phyloP scores from a whole-genome alignment of 2,329 filamentous ascomycete genomes.

The Fusarium buxicola region DNA sequence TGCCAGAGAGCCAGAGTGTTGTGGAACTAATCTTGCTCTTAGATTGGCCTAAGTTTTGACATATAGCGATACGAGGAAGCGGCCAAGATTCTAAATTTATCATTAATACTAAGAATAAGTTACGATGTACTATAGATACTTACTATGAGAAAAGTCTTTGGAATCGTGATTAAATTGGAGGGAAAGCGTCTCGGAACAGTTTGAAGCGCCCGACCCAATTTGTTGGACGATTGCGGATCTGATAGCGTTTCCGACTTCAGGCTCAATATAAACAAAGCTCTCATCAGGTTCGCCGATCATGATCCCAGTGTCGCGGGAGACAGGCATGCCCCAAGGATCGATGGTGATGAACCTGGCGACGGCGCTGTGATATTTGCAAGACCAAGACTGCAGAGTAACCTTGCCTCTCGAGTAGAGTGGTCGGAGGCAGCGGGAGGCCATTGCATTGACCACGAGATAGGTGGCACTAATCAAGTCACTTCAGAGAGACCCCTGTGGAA shows the following conservation, averaged over 20 bases:
- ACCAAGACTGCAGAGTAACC: neutral
- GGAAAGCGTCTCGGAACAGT: slow-evolving; percentile 13
- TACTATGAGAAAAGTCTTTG: slow-evolving; percentile 1
- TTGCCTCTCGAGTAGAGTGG: too few relatives aligned
- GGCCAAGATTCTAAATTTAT: slow-evolving; percentile 36
- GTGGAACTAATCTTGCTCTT: slow-evolving; percentile 19
- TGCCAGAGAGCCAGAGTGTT: slow-evolving; percentile 39
- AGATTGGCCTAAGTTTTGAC: slow-evolving; percentile 16
- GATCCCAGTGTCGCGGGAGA: slow-evolving; percentile 22
- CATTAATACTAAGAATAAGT: neutral
- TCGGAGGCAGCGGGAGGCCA: too few relatives aligned
- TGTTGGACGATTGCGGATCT: slow-evolving; percentile 14
- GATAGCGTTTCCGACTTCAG: slow-evolving; percentile 29
- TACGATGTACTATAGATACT: slow-evolving; percentile 6
- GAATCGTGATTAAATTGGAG: slow-evolving; percentile 26
- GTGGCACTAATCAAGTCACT: too few relatives aligned
- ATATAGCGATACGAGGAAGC: slow-evolving; percentile 29
- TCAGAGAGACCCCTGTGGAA: too few relatives aligned
- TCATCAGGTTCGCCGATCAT: slow-evolving; percentile 24
- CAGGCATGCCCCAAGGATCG: slow-evolving; percentile 10
- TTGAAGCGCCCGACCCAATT: slow-evolving; percentile 7
- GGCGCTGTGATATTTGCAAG: slow-evolving; percentile 18
- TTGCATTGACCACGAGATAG: too few relatives aligned
- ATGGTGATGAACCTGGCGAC: slow-evolving; percentile 26
- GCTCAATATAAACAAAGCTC: slow-evolving; percentile 23